A percentile compares a stretch with the other conserved stretches of the same genome.
phyloP scores from a whole-genome alignment of 805 yeast species.

The Suhomyces xylopsoci region DNA sequence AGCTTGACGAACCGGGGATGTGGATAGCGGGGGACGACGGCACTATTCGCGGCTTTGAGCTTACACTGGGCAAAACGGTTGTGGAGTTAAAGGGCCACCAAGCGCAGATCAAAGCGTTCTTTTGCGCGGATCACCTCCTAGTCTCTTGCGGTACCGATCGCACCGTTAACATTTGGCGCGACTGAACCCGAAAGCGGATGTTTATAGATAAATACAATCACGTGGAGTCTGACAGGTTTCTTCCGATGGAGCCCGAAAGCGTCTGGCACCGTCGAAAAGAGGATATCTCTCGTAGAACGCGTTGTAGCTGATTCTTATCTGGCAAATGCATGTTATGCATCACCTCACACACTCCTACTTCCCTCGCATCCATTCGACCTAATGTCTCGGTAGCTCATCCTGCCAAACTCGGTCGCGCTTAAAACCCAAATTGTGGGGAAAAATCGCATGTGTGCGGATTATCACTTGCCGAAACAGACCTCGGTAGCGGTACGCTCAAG shows the following conservation, averaged over 20 bases:
- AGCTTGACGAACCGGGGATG: conserved; percentile 39
- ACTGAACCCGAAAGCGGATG: background rate
- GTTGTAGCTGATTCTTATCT: background rate
- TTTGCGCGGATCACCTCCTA: background rate
- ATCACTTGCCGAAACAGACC: background rate
- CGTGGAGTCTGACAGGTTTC: background rate
- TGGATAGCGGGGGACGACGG: conserved; percentile 78
- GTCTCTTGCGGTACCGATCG: conserved; percentile 1
- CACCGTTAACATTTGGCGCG: background rate
- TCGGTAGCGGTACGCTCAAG: background rate
- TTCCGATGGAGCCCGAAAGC: background rate
- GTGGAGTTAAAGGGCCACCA: conserved; percentile 35
- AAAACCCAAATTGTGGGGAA: background rate
- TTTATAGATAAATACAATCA: background rate
- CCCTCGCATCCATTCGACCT: background rate
- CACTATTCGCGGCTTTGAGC: conserved; percentile 54
- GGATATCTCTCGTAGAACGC: background rate
- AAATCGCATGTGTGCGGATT: background rate
- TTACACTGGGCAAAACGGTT: conserved; percentile 36
- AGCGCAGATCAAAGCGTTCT: conserved; percentile 48
- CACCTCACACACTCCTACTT: no score
- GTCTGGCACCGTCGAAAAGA: background rate
- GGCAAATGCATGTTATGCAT: background rate
- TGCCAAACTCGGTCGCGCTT: background rate
- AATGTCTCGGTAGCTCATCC: background rate